phyloP scores from a whole-genome alignment of 495 filamentous ascomycete species.

The Xylaria venustula region DNA sequence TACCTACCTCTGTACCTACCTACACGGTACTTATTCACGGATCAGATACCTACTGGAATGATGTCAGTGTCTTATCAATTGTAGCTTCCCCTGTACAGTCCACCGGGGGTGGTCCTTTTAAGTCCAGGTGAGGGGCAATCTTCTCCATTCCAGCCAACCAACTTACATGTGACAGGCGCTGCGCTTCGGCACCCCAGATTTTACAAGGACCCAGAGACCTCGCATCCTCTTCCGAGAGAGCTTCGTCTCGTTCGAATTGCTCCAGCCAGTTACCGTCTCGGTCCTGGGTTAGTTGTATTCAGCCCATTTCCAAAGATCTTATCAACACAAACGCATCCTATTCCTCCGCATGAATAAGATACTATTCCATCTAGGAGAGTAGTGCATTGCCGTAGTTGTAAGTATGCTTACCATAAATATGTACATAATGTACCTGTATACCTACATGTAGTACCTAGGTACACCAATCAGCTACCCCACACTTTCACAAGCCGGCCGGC shows the following conservation, averaged over 20 bases:
- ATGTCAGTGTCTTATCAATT: not conserved
- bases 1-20: not conserved
- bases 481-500: slow-evolving; percentile 36
- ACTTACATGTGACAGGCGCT: not conserved
- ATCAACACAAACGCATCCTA: no score
- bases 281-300: no score
- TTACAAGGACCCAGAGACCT: not conserved
- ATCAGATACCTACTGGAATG: no score
- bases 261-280: not conserved
- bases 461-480: slow-evolving; percentile 21
- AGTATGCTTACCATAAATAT: no score
- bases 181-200: slow-evolving; percentile 10
- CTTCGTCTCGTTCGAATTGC: not conserved
- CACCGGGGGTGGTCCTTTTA: no score
- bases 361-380: no score
- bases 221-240: not conserved
- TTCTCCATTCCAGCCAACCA: slow-evolving; percentile 1
- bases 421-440: not conserved
- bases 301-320: no score
- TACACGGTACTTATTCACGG: no score
- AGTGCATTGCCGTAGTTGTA: no score
- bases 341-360: no score
- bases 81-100: not conserved
- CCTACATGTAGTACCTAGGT: not conserved
- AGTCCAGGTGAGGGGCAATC: not conserved